Conservation (phyloP, 768 basidiomycete species). For the Astraeus odoratus region DNA sequence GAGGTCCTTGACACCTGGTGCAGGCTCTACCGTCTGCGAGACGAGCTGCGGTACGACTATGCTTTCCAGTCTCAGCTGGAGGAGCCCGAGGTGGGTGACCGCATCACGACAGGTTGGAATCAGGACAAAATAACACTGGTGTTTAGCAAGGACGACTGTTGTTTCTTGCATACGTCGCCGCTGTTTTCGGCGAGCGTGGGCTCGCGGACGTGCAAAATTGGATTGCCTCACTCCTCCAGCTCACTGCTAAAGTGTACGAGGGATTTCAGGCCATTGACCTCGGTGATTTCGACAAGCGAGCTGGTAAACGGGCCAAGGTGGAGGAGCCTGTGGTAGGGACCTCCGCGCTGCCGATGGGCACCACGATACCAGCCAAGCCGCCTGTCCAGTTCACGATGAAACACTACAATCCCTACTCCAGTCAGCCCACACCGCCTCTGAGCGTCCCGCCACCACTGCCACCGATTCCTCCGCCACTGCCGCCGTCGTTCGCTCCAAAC, state of each 20-base stretch:
- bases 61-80: conserved; percentile 19
- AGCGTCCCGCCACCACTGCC: conserved; percentile 27
- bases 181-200: conserved; percentile 51
- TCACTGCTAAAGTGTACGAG: conserved; percentile 15
- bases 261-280: conserved; percentile 12
- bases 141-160: conserved; percentile 48
- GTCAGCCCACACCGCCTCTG: conserved; percentile 16
- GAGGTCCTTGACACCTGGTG: conserved; percentile 33
- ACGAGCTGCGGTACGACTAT: conserved; percentile 28
- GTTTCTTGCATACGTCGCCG: conserved; percentile 65
- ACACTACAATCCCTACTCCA: conserved; percentile 26
- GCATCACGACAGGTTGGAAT: background rate
- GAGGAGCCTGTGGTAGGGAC: conserved; percentile 27
- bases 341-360: conserved; percentile 20
- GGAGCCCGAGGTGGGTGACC: conserved; percentile 32
- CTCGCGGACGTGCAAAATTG: conserved; percentile 46
- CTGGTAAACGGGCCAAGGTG: conserved; percentile 24
- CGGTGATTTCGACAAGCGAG: conserved; percentile 21
- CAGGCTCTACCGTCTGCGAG: conserved; percentile 29
- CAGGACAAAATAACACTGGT: conserved; percentile 11
- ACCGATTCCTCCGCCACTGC: conserved; percentile 28
- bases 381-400: conserved; percentile 14
- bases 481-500: conserved; percentile 34
- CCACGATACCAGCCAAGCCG: conserved; percentile 11
- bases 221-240: conserved; percentile 39